These are phyloP conservation scores for Diaporthe sp. DNA, from an alignment of 2,329 filamentous ascomycete species.

Conservation along the genomic window DNA sequence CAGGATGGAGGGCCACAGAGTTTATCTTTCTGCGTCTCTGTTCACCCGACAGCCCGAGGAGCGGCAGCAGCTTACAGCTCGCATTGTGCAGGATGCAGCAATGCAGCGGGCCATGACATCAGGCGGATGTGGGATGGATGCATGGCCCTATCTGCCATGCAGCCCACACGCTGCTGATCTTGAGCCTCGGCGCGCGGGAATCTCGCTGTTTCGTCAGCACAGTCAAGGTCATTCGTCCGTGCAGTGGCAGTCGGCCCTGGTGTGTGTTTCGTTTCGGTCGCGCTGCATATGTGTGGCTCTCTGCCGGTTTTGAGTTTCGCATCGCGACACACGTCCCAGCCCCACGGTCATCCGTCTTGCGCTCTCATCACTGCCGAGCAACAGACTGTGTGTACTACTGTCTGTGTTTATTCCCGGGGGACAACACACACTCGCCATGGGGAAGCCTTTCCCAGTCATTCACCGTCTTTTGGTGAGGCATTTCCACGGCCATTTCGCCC, in stretches of 20 bases:
- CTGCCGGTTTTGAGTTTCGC: slow-evolving; percentile 24
- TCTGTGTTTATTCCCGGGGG: not conserved
- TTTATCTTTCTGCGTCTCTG: not conserved
- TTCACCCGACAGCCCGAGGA: slow-evolving; percentile 15
- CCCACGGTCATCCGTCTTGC: not conserved
- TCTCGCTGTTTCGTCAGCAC: not conserved
- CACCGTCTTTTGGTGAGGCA: slow-evolving; percentile 37
- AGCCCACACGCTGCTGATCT: not conserved
- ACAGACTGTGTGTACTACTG: not conserved
- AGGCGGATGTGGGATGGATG: slow-evolving; percentile 24
- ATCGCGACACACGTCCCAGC: slow-evolving; percentile 6
- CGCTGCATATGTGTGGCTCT: not conserved
- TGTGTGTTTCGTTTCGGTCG: not conserved
- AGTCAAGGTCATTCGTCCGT: not conserved
- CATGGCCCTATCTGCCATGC: not conserved
- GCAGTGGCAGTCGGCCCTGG: not conserved
- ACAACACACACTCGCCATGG: not conserved
- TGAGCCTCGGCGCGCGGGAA: slow-evolving; percentile 10
- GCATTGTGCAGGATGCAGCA: not conserved
- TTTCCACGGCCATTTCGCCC: not conserved
- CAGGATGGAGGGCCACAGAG: not conserved
- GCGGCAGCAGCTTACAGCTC: not conserved
- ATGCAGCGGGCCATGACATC: slow-evolving; percentile 27
- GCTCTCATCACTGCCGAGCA: slow-evolving; percentile 13
- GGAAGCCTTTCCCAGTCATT: slow-evolving; percentile 1